Conservation (phyloP, 2,329 filamentous ascomycete genomes). For the Colletotrichum sp. region DNA sequence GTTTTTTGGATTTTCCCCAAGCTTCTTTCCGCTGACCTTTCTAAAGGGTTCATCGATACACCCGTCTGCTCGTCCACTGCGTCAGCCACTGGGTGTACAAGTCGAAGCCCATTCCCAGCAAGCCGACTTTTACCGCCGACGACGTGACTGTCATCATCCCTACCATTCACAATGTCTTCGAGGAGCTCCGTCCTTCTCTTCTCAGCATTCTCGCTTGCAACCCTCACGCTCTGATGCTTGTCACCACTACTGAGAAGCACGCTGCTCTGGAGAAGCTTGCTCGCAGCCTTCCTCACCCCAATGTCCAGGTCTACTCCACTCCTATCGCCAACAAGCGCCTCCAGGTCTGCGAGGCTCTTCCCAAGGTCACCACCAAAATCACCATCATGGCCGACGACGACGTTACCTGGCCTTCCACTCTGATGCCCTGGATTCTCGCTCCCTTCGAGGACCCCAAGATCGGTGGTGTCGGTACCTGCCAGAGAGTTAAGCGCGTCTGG, state of each 20-base stretch:
- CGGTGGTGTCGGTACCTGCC: conserved; percentile 91
- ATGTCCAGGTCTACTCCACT: conserved; percentile 76
- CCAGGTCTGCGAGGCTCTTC: conserved; percentile 90
- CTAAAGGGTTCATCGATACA: conserved; percentile 81
- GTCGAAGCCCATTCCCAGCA: conserved; percentile 80
- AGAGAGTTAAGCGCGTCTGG: conserved; percentile 77
- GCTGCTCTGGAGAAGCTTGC: conserved; percentile 71
- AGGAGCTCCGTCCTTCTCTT: conserved; percentile 82
- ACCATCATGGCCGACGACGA: conserved; percentile 96
- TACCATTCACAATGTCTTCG: conserved; percentile 85
- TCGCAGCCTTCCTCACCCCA: conserved; percentile 60
- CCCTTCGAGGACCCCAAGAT: conserved; percentile 86
- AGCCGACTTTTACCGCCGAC: conserved; percentile 77
- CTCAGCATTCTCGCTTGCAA: conserved; percentile 75
- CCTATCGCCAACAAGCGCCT: conserved; percentile 93
- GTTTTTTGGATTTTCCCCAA: not conserved
- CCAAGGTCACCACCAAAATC: conserved; percentile 80
- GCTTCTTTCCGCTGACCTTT: not conserved
- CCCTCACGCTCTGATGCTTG: conserved; percentile 77
- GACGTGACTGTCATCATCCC: conserved; percentile 96
- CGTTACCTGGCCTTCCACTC: conserved; percentile 86
- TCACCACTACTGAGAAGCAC: conserved; percentile 84
- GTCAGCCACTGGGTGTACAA: conserved; percentile 86
- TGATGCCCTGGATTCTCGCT: conserved; percentile 90
- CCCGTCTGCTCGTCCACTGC: conserved; percentile 84